phyloP scores from a whole-genome alignment of 176 grass and related monocot species.

The Oryza rufipogon region DNA sequence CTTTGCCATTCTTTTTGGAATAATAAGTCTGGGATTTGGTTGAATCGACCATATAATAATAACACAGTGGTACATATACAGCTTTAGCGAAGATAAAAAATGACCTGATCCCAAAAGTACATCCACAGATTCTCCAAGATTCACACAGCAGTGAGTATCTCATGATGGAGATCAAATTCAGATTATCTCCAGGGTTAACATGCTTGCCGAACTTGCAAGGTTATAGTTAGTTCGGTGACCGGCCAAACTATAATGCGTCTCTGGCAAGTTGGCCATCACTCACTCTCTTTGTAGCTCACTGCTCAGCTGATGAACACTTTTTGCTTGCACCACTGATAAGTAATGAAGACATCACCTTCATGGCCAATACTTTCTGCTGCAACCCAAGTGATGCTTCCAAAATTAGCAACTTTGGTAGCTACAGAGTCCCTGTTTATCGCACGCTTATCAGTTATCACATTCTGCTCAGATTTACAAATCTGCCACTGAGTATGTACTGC shows the following conservation, averaged over 20 bases:
- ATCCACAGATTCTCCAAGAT: neutral
- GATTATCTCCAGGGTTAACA: neutral
- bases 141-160: neutral
- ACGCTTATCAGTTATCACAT: slow-evolving; percentile 37
- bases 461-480: neutral
- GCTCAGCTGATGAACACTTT: slow-evolving; percentile 3
- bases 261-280: slow-evolving; percentile 13
- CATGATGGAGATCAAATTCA: neutral
- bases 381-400: slow-evolving; percentile 53
- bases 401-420: slow-evolving; percentile 38
- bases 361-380: slow-evolving; percentile 45
- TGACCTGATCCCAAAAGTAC: neutral
- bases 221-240: neutral
- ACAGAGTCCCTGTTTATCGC: slow-evolving; percentile 1
- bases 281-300: slow-evolving; percentile 28
- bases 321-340: slow-evolving; percentile 23
- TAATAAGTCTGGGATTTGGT: slow-evolving; percentile 29
- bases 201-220: slow-evolving; percentile 24
- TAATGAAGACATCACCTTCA: slow-evolving; percentile 22
- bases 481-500: slow-evolving; percentile 1
- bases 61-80: neutral
- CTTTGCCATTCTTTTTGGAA: slow-evolving; percentile 27
- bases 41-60: slow-evolving; percentile 27
- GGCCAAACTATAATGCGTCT: slow-evolving; percentile 14
- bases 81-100: slow-evolving; percentile 15